phyloP scores from a whole-genome alignment of 2,329 filamentous ascomycete species.

The Akanthomyces lecanii region DNA sequence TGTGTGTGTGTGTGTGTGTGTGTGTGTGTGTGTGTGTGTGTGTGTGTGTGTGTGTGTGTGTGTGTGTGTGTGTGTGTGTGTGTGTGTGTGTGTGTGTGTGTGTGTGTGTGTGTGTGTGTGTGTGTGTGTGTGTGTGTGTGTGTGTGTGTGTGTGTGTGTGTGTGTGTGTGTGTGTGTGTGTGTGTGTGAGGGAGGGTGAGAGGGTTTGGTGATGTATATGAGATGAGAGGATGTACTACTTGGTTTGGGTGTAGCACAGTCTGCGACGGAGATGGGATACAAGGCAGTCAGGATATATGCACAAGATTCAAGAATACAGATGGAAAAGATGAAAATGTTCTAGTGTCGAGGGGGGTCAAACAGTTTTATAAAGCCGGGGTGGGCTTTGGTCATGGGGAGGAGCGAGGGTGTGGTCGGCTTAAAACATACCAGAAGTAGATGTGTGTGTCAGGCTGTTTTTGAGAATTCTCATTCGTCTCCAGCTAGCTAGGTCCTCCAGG shows the following conservation, averaged over 20 bases:
- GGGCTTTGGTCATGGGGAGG: background rate
- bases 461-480: conserved; percentile 6
- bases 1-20: conserved; percentile 20
- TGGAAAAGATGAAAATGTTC: background rate
- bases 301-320: background rate
- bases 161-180: background rate
- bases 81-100: conserved; percentile 23
- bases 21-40: conserved; percentile 20
- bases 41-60: conserved; percentile 20
- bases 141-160: conserved; percentile 20
- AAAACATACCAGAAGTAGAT: background rate
- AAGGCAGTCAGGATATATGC: background rate
- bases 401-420: conserved; percentile 2
- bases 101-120: conserved; percentile 23
- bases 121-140: conserved; percentile 20
- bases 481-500: background rate
- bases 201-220: background rate
- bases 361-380: conserved; percentile 1
- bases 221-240: conserved; percentile 1
- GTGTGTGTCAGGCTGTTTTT: conserved; percentile 11
- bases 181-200: background rate
- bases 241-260: background rate
- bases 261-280: background rate
- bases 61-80: conserved; percentile 20
- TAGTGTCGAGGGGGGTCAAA: conserved; percentile 10